phyloP scores from a whole-genome alignment of 1,284 basidiomycete genomes.

The Ganoderma lucidum region DNA sequence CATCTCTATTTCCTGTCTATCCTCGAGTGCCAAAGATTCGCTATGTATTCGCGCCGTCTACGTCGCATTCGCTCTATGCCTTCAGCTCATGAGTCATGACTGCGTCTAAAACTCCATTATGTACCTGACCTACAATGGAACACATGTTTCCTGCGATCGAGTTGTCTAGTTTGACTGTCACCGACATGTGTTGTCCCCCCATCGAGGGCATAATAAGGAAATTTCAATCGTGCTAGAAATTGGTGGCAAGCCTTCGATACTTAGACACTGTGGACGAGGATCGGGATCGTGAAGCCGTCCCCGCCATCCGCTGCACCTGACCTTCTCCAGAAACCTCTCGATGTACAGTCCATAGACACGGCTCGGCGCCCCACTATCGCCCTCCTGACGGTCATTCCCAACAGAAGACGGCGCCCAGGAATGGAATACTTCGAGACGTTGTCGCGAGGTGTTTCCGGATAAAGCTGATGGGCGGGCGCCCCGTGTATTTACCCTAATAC shows the following conservation, averaged over 20 bases:
- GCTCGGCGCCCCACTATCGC: neutral
- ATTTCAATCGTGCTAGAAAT: neutral
- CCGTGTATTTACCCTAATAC: neutral
- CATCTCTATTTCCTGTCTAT: neutral
- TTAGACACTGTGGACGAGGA: neutral
- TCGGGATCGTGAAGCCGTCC: neutral
- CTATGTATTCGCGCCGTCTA: neutral
- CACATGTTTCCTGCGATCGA: neutral
- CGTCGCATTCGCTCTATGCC: neutral
- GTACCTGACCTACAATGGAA: neutral
- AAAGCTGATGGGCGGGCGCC: neutral
- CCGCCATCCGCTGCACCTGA: neutral
- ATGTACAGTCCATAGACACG: neutral
- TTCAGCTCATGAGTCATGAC: neutral
- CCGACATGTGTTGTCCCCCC: neutral
- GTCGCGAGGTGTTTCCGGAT: neutral
- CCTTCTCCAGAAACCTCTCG: neutral
- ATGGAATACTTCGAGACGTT: neutral
- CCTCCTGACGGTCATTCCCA: neutral
- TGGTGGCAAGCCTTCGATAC: neutral
- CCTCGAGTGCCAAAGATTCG: neutral
- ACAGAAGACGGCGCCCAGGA: neutral
- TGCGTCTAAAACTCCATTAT: neutral
- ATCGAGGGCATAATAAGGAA: neutral
- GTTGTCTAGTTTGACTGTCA: neutral